Conservation (phyloP, 129 eudicot genomes). For the Chrysanthemum seticuspe region DNA sequence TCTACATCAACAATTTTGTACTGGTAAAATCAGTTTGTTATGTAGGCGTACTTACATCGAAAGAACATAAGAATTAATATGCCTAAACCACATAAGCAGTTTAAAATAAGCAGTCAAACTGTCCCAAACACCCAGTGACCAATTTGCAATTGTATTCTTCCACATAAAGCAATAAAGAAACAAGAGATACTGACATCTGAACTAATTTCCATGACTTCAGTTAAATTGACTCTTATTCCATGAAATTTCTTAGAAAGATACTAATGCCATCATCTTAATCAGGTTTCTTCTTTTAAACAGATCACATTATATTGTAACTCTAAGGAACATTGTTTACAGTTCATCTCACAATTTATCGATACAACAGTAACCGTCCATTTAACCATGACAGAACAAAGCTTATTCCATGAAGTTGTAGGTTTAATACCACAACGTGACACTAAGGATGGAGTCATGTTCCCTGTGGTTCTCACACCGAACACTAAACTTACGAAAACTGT, state of each 20-base stretch:
- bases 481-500: neutral
- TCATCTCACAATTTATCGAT: neutral
- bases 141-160: neutral
- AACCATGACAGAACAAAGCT: slow-evolving; percentile 38
- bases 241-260: neutral
- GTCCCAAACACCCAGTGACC: too few species aligned
- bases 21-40: too few species aligned
- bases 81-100: too few species aligned
- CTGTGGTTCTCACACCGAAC: slow-evolving; percentile 33
- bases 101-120: too few species aligned
- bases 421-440: slow-evolving; percentile 20
- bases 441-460: slow-evolving; percentile 21
- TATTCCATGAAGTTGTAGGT: slow-evolving; percentile 39
- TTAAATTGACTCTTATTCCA: neutral
- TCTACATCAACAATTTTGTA: too few species aligned
- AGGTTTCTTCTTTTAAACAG: too few species aligned
- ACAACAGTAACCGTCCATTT: neutral
- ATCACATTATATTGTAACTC: neutral
- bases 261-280: neutral
- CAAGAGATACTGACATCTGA: too few species aligned
- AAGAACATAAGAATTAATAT: too few species aligned
- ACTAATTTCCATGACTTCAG: too few species aligned
- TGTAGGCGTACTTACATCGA: too few species aligned
- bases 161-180: neutral
- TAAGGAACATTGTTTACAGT: neutral